Base-by-base conservation (phyloP, 1,284 basidiomycete species). In the Ceratobasidium sp. region DNA sequence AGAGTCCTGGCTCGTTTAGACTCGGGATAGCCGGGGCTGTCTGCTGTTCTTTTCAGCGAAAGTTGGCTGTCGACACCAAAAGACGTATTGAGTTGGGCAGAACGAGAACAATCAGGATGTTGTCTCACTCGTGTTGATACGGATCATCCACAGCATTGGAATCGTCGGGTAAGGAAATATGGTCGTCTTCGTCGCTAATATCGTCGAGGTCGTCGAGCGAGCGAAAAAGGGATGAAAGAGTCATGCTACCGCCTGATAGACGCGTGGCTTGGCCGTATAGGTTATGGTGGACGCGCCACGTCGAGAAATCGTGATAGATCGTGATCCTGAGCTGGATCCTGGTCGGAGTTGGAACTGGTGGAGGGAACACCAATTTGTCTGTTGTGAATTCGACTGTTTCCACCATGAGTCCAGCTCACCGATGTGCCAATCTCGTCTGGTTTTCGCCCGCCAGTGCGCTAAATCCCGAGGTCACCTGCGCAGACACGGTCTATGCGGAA, bases 401-500 rank as follows among this genome's bases (percentile, higher is more conserved):
- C 69, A 50, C 57, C 67, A 71, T 71, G 45, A 53, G 69, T 60
- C 69, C 57, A 52, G 46, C 69, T 71, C 69, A 71, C 69, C 53
- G 23, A 46, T 59, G 69, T 55, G 28, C 67, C 30, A 70, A 50
- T 14, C 28, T 48, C 21, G 21, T 59, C 67, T 50, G 69, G 69
- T 71, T 71, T 71, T 45, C 28, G 2, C 67, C 10, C 53, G n/a
- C n/a, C 57, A 6, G 34, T 36, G 55, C 2, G 50, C 36, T 58
- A 60, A 71, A 71, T 71, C 69, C 69, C 69, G 69, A 71, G 69
- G 46, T 71, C 69, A 71, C 67, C 67, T 71, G 67, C 67, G 36
- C 57, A 32, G 26, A 45, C 67, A 21, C 43, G 32, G 57, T 57
- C 57, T 71, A n/a, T 60, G 55, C 30, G 10, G 39, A 16, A 52